Conservation (phyloP, 352 stramenopile species). For the Pythium brachiatum region DNA sequence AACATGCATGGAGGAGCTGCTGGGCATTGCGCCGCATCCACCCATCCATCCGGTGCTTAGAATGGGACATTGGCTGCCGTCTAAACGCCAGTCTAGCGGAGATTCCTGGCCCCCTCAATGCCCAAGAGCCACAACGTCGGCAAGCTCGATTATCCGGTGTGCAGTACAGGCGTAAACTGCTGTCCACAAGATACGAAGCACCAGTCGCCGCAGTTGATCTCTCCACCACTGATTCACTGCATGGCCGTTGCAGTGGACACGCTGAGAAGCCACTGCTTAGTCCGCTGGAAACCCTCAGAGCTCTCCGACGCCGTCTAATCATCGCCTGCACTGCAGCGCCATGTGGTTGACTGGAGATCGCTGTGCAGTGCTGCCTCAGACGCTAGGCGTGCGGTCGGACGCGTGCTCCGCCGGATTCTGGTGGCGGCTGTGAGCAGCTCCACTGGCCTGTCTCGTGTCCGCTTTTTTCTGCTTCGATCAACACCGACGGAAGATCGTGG, state of each 20-base stretch:
- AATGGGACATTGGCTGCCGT: not conserved
- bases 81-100: not conserved
- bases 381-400: not conserved
- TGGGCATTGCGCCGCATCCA: not conserved
- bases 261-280: too few relatives aligned
- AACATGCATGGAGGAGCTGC: not conserved
- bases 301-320: not conserved
- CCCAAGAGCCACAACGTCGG: too few relatives aligned
- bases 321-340: not conserved
- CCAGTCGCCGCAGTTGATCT: too few relatives aligned
- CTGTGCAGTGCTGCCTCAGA: not conserved
- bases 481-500: conserved; percentile 9
- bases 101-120: too few relatives aligned
- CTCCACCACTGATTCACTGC: too few relatives aligned
- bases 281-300: not conserved
- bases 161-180: too few relatives aligned
- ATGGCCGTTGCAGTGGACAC: too few relatives aligned
- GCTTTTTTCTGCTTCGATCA: conserved; percentile 23
- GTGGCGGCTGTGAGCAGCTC: not conserved
- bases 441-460: conserved; percentile 11
- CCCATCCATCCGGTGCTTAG: not conserved
- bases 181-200: too few relatives aligned
- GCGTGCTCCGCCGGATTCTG: not conserved
- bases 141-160: too few relatives aligned
- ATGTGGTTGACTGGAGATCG: not conserved